A percentile compares a stretch with the other conserved stretches of the same genome.
Evolutionary conservation across 768 basidiomycete species (phyloP).

Genomic region (Lactarius tabidus): DNA sequence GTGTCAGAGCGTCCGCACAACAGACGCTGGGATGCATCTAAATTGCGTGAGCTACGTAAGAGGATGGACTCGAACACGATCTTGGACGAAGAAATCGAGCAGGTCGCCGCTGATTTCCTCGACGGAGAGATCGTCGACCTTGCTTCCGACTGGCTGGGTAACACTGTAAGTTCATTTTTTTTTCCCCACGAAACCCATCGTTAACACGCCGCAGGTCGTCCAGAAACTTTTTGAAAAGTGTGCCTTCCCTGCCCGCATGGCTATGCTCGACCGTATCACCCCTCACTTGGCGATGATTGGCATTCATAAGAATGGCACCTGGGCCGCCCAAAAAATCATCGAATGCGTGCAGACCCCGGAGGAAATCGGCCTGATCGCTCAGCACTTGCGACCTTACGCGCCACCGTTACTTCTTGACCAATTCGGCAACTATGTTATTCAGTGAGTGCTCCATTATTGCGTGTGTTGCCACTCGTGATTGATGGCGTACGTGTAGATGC

Average conservation of each 20-base stretch:
- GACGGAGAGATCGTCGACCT: constrained; percentile 94
- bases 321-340: constrained; percentile 99
- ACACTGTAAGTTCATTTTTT: constrained; percentile 56
- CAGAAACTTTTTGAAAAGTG: constrained; percentile 96
- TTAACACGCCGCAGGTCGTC: constrained; percentile 56
- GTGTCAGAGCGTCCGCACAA: constrained; percentile 81
- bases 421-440: constrained; percentile 90
- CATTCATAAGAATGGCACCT: constrained; percentile 99
- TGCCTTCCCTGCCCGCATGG: constrained; percentile 68
- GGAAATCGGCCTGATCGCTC: constrained; percentile 79
- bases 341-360: constrained; percentile 88
- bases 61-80: constrained; percentile 88
- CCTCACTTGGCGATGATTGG: constrained; percentile 97
- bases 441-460: constrained; percentile 48
- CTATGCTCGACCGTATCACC: constrained; percentile 90
- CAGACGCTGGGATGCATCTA: constrained; percentile 90
- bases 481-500: constrained; percentile 46
- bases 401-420: constrained; percentile 93
- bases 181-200: not conserved
- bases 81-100: constrained; percentile 81
- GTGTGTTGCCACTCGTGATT: constrained; percentile 2
- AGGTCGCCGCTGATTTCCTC: constrained; percentile 83
- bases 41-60: constrained; percentile 91
- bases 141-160: constrained; percentile 97
- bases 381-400: constrained; percentile 84